phyloP scores from a whole-genome alignment of 768 basidiomycete species.

The Russula olivacea region DNA sequence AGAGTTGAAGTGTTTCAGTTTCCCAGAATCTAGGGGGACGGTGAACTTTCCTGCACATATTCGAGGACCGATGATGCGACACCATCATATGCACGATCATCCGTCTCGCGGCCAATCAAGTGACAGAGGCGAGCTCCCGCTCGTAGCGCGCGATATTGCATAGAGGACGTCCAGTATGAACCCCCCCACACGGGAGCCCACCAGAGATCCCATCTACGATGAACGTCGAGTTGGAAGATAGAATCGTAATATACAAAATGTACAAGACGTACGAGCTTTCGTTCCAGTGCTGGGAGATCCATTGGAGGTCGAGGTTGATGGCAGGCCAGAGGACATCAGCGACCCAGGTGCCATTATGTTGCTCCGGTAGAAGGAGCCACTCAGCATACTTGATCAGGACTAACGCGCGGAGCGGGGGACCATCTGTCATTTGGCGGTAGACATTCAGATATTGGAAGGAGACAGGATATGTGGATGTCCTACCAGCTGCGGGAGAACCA shows the following conservation, averaged over 20 bases:
- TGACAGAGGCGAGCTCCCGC: constrained; percentile 7
- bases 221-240: neutral
- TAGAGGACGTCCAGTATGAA: constrained; percentile 17
- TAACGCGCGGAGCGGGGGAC: constrained; percentile 13
- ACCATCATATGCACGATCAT: constrained; percentile 1
- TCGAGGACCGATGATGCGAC: constrained; percentile 8
- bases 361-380: constrained; percentile 12
- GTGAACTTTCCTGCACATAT: constrained; percentile 8
- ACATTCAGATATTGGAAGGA: neutral
- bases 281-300: neutral
- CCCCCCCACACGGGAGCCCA: constrained; percentile 19
- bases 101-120: constrained; percentile 5
- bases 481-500: constrained; percentile 15
- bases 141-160: constrained; percentile 17
- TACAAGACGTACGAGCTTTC: neutral
- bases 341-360: constrained; percentile 16
- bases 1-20: neutral
- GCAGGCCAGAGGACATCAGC: constrained; percentile 17
- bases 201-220: constrained; percentile 12
- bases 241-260: too few species aligned
- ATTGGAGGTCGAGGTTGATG: neutral
- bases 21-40: neutral
- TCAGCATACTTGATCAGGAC: constrained; percentile 17
- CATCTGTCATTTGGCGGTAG: neutral
- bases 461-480: neutral